phyloP scores from a whole-genome alignment of 2,329 filamentous ascomycete species.

The Pseudonectria buxi region DNA sequence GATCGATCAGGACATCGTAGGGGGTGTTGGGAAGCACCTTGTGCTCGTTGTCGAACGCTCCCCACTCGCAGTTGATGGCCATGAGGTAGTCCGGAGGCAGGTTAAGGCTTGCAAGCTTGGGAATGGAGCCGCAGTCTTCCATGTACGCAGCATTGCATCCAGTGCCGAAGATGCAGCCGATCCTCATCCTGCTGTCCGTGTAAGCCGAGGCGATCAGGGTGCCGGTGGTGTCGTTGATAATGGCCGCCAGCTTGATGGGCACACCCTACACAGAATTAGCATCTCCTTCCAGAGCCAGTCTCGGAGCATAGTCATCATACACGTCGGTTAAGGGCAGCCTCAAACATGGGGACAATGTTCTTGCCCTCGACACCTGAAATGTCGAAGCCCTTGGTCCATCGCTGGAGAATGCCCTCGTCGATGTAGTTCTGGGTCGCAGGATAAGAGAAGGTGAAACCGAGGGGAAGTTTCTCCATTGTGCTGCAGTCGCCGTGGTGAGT shows the following conservation, averaged over 20 bases:
- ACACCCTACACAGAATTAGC: conserved; percentile 52
- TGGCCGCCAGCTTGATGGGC: conserved; percentile 83
- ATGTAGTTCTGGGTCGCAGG: conserved; percentile 90
- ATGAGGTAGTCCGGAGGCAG: conserved; percentile 77
- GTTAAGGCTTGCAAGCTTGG: conserved; percentile 89
- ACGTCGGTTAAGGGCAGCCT: conserved; percentile 62
- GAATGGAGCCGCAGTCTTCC: conserved; percentile 84
- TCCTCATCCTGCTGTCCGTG: conserved; percentile 87
- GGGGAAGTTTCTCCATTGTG: conserved; percentile 59
- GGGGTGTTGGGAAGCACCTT: conserved; percentile 76
- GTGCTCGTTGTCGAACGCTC: conserved; percentile 92
- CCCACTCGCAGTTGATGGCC: conserved; percentile 97
- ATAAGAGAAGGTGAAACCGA: conserved; percentile 96
- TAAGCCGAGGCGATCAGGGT: conserved; percentile 95
- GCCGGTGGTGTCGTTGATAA: conserved; percentile 97
- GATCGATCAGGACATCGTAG: conserved; percentile 84
- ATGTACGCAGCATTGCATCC: conserved; percentile 98
- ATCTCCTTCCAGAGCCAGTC: neutral
- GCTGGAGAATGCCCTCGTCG: conserved; percentile 84
- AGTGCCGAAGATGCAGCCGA: conserved; percentile 97
- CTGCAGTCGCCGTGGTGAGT: conserved; percentile 66
- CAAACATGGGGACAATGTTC: conserved; percentile 84
- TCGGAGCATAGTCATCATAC: conserved; percentile 22
- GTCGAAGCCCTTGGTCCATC: conserved; percentile 97
- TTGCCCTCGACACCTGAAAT: conserved; percentile 85